These are phyloP conservation scores for Coniochaeta prunicola DNA, from an alignment of 2,329 filamentous ascomycete genomes.

Conservation along the genomic window DNA sequence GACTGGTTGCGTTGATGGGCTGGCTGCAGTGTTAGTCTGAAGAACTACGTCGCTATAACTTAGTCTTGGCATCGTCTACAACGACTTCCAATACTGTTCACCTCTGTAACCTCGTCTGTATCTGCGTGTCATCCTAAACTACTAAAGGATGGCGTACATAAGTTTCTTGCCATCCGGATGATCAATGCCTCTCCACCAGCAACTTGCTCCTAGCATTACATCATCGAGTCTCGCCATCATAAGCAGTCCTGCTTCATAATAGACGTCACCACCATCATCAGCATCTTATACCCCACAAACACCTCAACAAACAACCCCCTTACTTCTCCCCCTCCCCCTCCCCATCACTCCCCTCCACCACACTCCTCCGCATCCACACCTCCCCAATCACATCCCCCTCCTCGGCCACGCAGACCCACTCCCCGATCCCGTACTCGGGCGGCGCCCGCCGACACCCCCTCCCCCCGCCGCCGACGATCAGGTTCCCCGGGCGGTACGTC, in stretches of 20 bases:
- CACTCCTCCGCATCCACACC: constrained; percentile 45
- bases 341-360: constrained; percentile 3
- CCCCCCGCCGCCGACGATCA: constrained; percentile 74
- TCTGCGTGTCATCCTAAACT: too few relatives aligned
- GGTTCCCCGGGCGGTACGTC: constrained; percentile 66
- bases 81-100: too few relatives aligned
- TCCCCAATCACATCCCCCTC: constrained; percentile 63
- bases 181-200: neutral
- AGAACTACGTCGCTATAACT: too few relatives aligned
- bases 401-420: constrained; percentile 61
- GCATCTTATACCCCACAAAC: too few relatives aligned
- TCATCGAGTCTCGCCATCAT: neutral
- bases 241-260: neutral
- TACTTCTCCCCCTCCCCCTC: neutral
- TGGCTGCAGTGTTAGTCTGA: too few relatives aligned
- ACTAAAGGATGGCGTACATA: too few relatives aligned
- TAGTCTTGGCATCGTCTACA: too few relatives aligned
- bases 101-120: too few relatives aligned
- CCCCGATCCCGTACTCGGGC: constrained; percentile 55
- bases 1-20: too few relatives aligned
- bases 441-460: constrained; percentile 59
- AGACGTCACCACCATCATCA: neutral
- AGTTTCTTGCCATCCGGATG: too few relatives aligned
- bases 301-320: neutral
- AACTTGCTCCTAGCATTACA: neutral